Conservation (phyloP, 179 eudicot species). For the Pouteria campechiana region DNA sequence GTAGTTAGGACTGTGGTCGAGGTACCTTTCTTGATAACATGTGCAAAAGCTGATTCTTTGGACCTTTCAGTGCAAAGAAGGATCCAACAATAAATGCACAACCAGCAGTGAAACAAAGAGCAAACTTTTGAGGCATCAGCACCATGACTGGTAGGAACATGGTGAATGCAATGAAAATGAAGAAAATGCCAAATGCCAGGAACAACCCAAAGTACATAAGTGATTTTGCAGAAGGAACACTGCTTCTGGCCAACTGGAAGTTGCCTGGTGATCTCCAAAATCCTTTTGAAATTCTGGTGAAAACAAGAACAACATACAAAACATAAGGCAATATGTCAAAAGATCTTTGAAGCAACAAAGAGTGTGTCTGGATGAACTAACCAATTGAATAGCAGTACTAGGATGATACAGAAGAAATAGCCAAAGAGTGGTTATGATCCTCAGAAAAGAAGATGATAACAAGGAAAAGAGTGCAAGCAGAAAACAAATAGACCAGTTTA, state of each 20-base stretch:
- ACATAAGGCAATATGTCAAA: too few species aligned
- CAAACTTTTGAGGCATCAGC: constrained; percentile 91
- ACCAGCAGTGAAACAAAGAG: constrained; percentile 88
- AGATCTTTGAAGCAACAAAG: too few species aligned
- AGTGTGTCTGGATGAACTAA: too few species aligned
- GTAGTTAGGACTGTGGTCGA: too few species aligned
- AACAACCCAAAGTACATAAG: constrained; percentile 85
- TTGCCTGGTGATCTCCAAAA: constrained; percentile 83
- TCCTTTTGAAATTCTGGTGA: constrained; percentile 79
- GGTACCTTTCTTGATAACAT: constrained; percentile 87
- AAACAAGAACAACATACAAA: background rate
- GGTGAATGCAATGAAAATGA: constrained; percentile 88
- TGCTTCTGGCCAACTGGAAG: constrained; percentile 83
- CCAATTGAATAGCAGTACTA: too few species aligned
- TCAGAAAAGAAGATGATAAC: too few species aligned
- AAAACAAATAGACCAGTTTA: too few species aligned
- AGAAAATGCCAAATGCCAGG: constrained; percentile 86
- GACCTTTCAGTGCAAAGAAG: constrained; percentile 85
- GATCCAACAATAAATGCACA: constrained; percentile 86
- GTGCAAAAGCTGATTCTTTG: constrained; percentile 79
- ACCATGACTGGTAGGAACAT: constrained; percentile 96
- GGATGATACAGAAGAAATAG: too few species aligned
- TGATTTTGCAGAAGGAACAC: constrained; percentile 82
- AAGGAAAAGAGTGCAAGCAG: too few species aligned
- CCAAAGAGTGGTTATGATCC: too few species aligned